Conservation (phyloP, 2,329 filamentous ascomycete species). For the Paracamarosporium sp. region DNA sequence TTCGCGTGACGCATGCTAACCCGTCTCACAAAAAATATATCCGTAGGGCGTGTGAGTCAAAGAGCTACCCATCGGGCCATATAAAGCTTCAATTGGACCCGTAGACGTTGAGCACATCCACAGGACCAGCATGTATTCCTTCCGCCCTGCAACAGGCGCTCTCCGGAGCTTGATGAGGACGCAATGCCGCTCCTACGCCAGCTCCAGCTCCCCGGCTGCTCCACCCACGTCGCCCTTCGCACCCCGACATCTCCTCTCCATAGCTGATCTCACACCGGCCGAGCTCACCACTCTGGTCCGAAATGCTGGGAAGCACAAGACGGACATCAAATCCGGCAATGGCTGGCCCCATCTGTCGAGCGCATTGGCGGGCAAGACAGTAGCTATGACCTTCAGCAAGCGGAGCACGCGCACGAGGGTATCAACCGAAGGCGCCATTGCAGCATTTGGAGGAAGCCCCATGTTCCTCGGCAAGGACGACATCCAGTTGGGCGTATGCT, state of each 20-base stretch:
- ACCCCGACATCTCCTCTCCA: slow-evolving; percentile 89
- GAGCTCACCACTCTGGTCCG: slow-evolving; percentile 84
- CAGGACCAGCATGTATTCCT: slow-evolving; percentile 35
- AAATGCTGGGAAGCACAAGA: slow-evolving; percentile 81
- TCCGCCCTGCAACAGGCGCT: slow-evolving; percentile 37
- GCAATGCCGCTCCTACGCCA: slow-evolving; percentile 34
- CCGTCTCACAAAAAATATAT: slow-evolving; percentile 11
- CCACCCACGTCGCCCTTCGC: slow-evolving; percentile 62
- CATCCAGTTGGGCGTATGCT: slow-evolving; percentile 85
- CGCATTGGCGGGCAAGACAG: slow-evolving; percentile 75
- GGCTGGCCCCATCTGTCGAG: slow-evolving; percentile 67
- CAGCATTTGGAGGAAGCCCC: slow-evolving; percentile 86
- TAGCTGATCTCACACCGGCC: slow-evolving; percentile 78
- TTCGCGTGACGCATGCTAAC: slow-evolving; percentile 11
- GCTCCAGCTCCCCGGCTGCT: slow-evolving; percentile 32
- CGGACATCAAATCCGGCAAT: slow-evolving; percentile 69
- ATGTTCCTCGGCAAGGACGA: slow-evolving; percentile 98
- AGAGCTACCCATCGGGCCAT: background rate
- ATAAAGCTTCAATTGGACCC: slow-evolving; percentile 20
- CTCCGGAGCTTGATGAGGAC: slow-evolving; percentile 39
- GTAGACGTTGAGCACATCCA: background rate
- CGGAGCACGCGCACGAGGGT: slow-evolving; percentile 91
- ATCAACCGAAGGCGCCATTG: slow-evolving; percentile 89
- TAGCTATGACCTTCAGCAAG: slow-evolving; percentile 98
- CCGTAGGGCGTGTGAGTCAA: slow-evolving; percentile 27